Percentiles rank a stretch among this genome's conserved stretches.
Evolutionary conservation across 306 rosid species (phyloP).

Genomic region (Betula pendula): DNA sequence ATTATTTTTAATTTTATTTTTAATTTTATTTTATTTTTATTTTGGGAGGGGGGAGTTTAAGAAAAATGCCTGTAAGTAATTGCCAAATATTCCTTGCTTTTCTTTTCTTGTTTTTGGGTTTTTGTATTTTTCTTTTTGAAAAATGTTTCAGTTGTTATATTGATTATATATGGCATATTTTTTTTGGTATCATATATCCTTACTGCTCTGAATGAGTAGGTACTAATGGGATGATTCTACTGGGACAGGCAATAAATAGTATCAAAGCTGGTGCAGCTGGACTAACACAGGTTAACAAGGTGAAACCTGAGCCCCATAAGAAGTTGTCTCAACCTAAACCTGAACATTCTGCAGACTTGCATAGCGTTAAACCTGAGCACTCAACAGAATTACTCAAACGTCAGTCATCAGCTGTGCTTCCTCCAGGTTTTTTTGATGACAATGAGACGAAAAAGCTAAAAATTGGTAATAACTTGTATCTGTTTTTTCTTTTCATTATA

Average conservation of each 20-base stretch:
- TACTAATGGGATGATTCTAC: constrained; percentile 27
- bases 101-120: background rate
- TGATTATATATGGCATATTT: background rate
- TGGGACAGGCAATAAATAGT: constrained; percentile 59
- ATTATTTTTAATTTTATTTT: no score
- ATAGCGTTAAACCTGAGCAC: constrained; percentile 25
- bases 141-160: background rate
- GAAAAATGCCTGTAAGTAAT: no score
- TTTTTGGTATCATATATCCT: background rate
- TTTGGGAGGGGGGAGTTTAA: no score
- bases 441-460: constrained; percentile 43
- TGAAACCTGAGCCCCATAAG: constrained; percentile 42
- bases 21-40: no score
- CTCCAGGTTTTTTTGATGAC: constrained; percentile 72
- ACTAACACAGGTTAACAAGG: constrained; percentile 39
- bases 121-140: background rate
- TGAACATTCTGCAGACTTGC: constrained; percentile 38
- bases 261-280: constrained; percentile 75
- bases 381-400: constrained; percentile 43
- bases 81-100: background rate
- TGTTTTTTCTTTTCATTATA: background rate
- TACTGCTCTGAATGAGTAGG: background rate
- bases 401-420: constrained; percentile 63
- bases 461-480: constrained; percentile 42
- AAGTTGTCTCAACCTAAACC: constrained; percentile 40